Percentiles rank a stretch among this genome's conserved stretches.
Conservation (phyloP, 2,329 filamentous ascomycete genomes). For the Rutstroemia sydowiana region DNA sequence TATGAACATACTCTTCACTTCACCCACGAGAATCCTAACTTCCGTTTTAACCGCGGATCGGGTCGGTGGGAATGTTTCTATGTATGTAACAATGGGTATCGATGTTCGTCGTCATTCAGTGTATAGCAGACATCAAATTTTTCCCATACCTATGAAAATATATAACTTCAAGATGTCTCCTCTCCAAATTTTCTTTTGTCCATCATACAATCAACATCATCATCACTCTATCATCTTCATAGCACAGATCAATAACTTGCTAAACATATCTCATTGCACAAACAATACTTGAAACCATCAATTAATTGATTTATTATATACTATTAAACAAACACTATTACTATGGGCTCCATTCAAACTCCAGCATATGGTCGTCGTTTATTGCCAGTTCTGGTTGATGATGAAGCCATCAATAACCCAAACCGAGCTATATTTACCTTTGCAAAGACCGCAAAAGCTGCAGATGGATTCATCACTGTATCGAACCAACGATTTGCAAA, state of each 20-base stretch:
- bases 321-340: background rate
- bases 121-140: too few species aligned
- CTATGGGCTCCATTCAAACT: conserved; percentile 2
- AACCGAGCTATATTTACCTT: background rate
- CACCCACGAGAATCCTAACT: background rate
- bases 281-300: background rate
- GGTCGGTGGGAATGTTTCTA: background rate
- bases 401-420: conserved; percentile 1
- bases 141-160: background rate
- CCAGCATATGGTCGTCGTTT: conserved; percentile 5
- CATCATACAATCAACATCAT: background rate
- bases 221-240: background rate
- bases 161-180: background rate
- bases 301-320: background rate
- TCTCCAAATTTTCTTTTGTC: background rate
- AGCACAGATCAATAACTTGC: background rate
- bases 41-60: background rate
- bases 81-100: background rate
- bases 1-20: background rate
- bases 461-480: conserved; percentile 20
- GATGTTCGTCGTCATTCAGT: too few species aligned
- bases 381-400: conserved; percentile 1
- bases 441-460: conserved; percentile 12
- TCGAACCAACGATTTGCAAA: conserved; percentile 18
- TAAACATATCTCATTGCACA: background rate